A percentile compares a stretch with the other conserved stretches of the same genome.
These are phyloP conservation scores for Clarireedia hainanense DNA, from an alignment of 2,329 filamentous ascomycete genomes.

Conservation along the genomic window DNA sequence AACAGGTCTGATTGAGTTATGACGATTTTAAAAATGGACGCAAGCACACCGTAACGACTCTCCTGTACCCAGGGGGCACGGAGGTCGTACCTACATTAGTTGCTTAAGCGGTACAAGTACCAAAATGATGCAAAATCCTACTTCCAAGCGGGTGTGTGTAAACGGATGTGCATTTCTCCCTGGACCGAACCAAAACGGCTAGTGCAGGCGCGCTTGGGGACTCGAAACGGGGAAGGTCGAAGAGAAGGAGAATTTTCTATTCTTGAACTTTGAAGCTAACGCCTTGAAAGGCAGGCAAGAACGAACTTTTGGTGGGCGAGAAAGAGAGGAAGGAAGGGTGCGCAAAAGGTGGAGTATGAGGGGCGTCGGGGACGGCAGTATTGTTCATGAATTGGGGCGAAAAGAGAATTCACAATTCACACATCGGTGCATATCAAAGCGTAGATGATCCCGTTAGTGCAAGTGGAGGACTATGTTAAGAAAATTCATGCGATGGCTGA, in stretches of 20 bases:
- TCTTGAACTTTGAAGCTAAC: not conserved
- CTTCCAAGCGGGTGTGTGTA: not conserved
- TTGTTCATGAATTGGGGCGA: not conserved
- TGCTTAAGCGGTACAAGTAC: too few species aligned
- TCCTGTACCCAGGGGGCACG: too few species aligned
- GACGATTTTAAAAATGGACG: not conserved
- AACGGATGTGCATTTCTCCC: not conserved
- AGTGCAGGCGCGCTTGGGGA: constrained; percentile 3
- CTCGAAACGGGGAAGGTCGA: constrained; percentile 2
- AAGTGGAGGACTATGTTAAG: not conserved
- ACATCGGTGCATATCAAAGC: not conserved
- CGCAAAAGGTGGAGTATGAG: not conserved
- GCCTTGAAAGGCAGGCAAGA: not conserved
- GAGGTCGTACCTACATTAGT: too few species aligned
- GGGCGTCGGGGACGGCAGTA: not conserved
- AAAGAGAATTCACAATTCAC: not conserved
- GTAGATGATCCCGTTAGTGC: constrained; percentile 1
- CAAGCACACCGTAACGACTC: not conserved
- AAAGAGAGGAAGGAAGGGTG: not conserved
- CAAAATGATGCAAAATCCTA: too few species aligned
- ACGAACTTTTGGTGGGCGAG: not conserved
- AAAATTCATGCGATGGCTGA: not conserved
- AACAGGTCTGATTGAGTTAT: constrained; percentile 3
- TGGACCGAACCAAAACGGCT: not conserved
- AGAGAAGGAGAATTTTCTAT: not conserved